Base-by-base conservation (phyloP, 169 alveolate species). In the Ichthyophthirius multifiliis region DNA sequence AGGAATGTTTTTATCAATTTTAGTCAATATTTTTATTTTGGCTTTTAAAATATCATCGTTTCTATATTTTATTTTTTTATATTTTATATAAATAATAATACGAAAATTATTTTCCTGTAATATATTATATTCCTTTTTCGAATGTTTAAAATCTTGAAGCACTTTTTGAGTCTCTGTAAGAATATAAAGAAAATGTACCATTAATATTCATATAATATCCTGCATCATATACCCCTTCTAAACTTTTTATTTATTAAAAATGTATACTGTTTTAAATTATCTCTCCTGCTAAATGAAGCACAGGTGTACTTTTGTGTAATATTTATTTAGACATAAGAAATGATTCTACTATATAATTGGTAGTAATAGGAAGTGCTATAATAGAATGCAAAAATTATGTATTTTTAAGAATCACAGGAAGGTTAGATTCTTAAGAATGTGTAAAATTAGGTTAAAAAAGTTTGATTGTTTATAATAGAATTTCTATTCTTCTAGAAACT, bases 141-240 rank as follows among this genome's bases (percentile, higher is more conserved):
- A 86, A 86, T 74, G 83, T 86, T 15, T 82, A 81, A 83, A 31
- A 86, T 34, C 89, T 86, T 18, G 45, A 46, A 44, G 41, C 64
- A 12, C 75, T 27, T 32, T 71, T 76, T 1, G 88, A 89, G 48
- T 86, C 92, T 75, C 92, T 78, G 73, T 27, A 86, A 7, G 87
- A 76, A 46, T 48, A 75, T 83, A 86, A 55, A 15, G 83, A 16
- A 55, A 83, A 75, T 4, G 47, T 47, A 3, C 92, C 92, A 55
- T 55, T 55, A 27, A 82, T 84, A 43, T 64, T 79, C 0, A 79
- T 77, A 16, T 39, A 44, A 65, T 83, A 79, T 4, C 88, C 87
- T 15, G 89, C 92, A 31, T 88, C 92, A 79, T 76, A 86, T 16
- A 88, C 92, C 4, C 92, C 92, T 5, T 88, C 89, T 47, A 82